These are phyloP conservation scores for Stevia rebaudiana DNA, from an alignment of 140 eudicot genomes.

Conservation along the genomic window DNA sequence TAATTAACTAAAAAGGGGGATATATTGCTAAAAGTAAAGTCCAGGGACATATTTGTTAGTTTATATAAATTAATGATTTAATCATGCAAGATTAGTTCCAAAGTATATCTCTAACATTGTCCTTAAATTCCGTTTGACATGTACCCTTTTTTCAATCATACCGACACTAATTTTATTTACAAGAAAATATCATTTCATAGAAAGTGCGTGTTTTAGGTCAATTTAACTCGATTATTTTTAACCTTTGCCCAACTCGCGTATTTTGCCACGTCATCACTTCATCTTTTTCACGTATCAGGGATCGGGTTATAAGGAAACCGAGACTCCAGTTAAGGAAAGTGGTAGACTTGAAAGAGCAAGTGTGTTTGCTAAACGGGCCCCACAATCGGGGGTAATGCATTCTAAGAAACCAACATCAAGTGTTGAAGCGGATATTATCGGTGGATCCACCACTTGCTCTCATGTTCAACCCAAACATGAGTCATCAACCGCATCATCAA, in stretches of 20 bases:
- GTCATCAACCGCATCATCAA: slow-evolving; percentile 84
- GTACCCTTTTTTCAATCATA: neutral
- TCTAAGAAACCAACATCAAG: slow-evolving; percentile 77
- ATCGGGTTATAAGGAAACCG: slow-evolving; percentile 46
- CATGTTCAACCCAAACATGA: slow-evolving; percentile 82
- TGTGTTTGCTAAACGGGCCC: slow-evolving; percentile 53
- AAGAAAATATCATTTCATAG: neutral
- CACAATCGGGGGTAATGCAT: slow-evolving; percentile 46
- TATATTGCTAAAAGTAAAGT: neutral
- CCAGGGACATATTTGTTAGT: neutral
- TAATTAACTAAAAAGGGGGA: neutral
- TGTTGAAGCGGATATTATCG: slow-evolving; percentile 83
- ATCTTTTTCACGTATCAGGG: slow-evolving; percentile 44
- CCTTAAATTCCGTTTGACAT: neutral
- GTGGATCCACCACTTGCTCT: slow-evolving; percentile 62
- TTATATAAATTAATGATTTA: neutral
- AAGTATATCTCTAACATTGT: no score
- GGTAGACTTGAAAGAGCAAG: slow-evolving; percentile 61
- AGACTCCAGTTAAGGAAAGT: slow-evolving; percentile 50
- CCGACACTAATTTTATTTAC: neutral
- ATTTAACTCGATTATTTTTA: neutral
- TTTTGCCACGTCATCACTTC: neutral
- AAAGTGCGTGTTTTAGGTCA: neutral
- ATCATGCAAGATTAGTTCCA: no score
- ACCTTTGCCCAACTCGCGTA: neutral